A percentile compares a stretch with the other conserved stretches of the same genome.
phyloP scores from a whole-genome alignment of 331 rosid species.

The Ulmus americana region DNA sequence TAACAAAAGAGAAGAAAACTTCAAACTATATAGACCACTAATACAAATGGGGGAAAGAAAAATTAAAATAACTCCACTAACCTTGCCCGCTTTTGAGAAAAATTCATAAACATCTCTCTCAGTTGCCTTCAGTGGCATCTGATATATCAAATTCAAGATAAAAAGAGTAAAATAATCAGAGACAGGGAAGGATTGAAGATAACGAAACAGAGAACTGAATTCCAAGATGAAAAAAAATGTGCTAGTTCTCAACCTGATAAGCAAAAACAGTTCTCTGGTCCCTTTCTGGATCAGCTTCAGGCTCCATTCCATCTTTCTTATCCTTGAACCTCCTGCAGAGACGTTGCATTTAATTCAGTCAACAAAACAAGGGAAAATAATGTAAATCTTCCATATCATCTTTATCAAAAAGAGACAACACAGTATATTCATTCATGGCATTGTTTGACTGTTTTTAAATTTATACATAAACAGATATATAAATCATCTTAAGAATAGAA shows the following conservation, averaged over 20 bases:
- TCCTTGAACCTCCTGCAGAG: slow-evolving; percentile 78
- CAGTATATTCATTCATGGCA: no score
- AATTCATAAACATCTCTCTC: slow-evolving; percentile 89
- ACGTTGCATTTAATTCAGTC: slow-evolving; percentile 9
- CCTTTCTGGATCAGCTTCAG: slow-evolving; percentile 98
- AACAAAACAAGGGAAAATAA: not conserved
- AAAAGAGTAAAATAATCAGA: slow-evolving; percentile 6
- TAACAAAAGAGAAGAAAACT: not conserved
- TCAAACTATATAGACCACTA: not conserved
- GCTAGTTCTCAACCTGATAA: slow-evolving; percentile 57
- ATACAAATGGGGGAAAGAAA: not conserved
- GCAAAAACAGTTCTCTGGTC: slow-evolving; percentile 99
- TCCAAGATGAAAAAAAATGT: not conserved
- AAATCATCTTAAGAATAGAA: no score
- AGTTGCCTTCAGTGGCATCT: slow-evolving; percentile 96
- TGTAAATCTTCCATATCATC: not conserved
- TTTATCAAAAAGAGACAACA: no score
- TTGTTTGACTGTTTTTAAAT: no score
- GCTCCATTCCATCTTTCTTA: slow-evolving; percentile 78
- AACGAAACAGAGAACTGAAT: not conserved
- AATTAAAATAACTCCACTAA: slow-evolving; percentile 26
- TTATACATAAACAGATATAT: no score
- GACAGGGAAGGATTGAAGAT: not conserved
- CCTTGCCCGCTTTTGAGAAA: slow-evolving; percentile 99
- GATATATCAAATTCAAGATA: slow-evolving; percentile 2